Evolutionary conservation across 768 basidiomycete genomes (phyloP).

Genomic region (Lactarius vividus): DNA sequence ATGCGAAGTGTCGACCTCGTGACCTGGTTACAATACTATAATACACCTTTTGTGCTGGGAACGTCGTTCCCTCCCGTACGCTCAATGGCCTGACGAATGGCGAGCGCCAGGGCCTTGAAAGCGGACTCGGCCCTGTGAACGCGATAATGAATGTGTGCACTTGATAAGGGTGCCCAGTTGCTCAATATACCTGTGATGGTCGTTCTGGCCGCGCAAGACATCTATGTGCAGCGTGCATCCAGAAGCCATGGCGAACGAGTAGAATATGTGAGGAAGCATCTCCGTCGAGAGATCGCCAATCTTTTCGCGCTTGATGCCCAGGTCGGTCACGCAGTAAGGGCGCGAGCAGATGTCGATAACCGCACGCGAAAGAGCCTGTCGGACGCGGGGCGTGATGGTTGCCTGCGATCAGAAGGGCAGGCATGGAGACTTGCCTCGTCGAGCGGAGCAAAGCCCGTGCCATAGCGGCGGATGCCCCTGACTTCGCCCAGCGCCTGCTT

Average conservation of each 20-base stretch:
- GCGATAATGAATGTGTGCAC: constrained; percentile 8
- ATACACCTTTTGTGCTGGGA: constrained; percentile 95
- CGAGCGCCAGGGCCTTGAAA: constrained; percentile 96
- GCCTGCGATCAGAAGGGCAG: not conserved
- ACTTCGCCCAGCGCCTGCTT: constrained; percentile 94
- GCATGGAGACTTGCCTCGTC: constrained; percentile 68
- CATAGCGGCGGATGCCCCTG: constrained; percentile 91
- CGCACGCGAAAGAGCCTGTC: constrained; percentile 87
- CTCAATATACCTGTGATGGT: constrained; percentile 83
- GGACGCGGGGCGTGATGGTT: constrained; percentile 9
- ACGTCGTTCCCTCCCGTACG: constrained; percentile 86
- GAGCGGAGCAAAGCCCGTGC: constrained; percentile 93
- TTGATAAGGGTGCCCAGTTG: not conserved
- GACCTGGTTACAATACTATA: constrained; percentile 39
- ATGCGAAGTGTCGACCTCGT: not conserved
- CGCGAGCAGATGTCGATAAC: constrained; percentile 99
- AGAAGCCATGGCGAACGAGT: constrained; percentile 96
- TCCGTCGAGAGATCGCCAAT: constrained; percentile 94
- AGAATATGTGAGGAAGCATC: constrained; percentile 97
- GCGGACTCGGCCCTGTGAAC: constrained; percentile 83
- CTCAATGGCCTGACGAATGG: constrained; percentile 92
- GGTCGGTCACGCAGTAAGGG: constrained; percentile 91
- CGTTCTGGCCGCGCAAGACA: constrained; percentile 91
- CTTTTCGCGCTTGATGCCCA: constrained; percentile 85
- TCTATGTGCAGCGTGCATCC: constrained; percentile 94